Evolutionary conservation across 345 rosid species (phyloP).

Genomic region (Brassica carinata): DNA sequence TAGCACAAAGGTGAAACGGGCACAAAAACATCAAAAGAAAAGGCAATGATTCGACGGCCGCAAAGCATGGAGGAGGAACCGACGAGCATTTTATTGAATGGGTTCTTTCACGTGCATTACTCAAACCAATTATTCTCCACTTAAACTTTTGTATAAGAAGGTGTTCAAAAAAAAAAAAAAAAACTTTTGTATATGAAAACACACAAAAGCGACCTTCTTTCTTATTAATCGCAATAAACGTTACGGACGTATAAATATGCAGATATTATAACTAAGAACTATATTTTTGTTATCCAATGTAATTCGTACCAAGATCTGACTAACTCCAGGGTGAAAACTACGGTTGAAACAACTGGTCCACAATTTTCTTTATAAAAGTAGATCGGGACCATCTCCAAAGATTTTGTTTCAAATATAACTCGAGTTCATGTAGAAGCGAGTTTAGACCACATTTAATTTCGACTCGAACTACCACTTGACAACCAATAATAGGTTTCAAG

Average conservation of each 20-base stretch:
- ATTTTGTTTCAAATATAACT: not conserved
- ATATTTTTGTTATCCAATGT: not conserved
- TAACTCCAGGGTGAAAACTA: not conserved
- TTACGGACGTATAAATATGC: not conserved
- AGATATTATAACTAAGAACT: not conserved
- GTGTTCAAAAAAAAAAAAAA: too few species aligned
- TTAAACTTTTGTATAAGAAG: constrained; percentile 1
- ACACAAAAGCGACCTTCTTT: not conserved
- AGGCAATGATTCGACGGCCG: constrained; percentile 44
- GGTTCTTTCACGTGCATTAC: constrained; percentile 38
- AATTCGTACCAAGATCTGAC: not conserved
- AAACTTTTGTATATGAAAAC: not conserved
- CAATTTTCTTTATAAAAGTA: not conserved
- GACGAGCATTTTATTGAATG: constrained; percentile 31
- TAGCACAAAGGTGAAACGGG: constrained; percentile 10
- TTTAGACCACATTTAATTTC: not conserved
- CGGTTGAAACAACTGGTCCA: not conserved
- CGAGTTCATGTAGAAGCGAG: not conserved
- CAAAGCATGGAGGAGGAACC: constrained; percentile 32
- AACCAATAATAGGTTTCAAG: not conserved
- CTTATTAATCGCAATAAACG: constrained; percentile 4
- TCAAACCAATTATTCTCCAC: constrained; percentile 24
- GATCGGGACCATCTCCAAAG: not conserved
- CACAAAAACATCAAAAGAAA: constrained; percentile 15
- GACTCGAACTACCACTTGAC: not conserved